Base-by-base conservation (phyloP, 23 red algal genomes). In the Gracilaria domingensis region DNA sequence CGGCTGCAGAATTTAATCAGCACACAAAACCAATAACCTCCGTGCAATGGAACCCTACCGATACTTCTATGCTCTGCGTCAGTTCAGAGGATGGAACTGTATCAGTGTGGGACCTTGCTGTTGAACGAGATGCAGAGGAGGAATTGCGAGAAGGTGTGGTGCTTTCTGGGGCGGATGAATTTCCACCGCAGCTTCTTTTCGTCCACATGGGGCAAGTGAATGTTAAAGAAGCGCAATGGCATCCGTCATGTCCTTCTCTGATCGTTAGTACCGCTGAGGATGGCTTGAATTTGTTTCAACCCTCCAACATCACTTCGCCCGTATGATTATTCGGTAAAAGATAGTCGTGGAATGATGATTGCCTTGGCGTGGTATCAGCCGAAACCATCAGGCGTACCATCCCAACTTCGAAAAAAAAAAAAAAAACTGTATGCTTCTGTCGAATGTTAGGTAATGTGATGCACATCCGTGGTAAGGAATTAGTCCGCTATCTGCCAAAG, bases 121-220 rank as follows among this genome's bases (percentile, higher is more conserved):
- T 95, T 0, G 97, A 98, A 70, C 76, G 89, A 1, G 93, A 95
- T 25, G 79, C 90, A 38, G 96, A 98, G 53, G 93, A 98, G 69
- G 90, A 98, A 79, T 47, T 90, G 51, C 60, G 62, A 37, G 88
- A 84, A n/a, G 89, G 93, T 51, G 87, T 90, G 18, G 85, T 90
- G 14, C 53, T 97, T 48, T 65, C 38, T 45, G 90, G 89, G 89
- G 90, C 86, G 32, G 93, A 98, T 13, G 88, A 95, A 65, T 84
- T 93, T 66, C 97, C 97, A 45, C 83, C 97, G 8, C 97, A 95
- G 76, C 49, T 98, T 57, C 87, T 98, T 44, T 98, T 98, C 86
- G 29, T 95, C 53, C 97, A 98, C 80, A 83, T 92, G 92, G 97
- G 97, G 8, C 90, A 94, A 55, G 83, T 58, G 45, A 86, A 95